Base-by-base conservation (phyloP, 1,139 yeast species). In the Tardiomyces blankii region DNA sequence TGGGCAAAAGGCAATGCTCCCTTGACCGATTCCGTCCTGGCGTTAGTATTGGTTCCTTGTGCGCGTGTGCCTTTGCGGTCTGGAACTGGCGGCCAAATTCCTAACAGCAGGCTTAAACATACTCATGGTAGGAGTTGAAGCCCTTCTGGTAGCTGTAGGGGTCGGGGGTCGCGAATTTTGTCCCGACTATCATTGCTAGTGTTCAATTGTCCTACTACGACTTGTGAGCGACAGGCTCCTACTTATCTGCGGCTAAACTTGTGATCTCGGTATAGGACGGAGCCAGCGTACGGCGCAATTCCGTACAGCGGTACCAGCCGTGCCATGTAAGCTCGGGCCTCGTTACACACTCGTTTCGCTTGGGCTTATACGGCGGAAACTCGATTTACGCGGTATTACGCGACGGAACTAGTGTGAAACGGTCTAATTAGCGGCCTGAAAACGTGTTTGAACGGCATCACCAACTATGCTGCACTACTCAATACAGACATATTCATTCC, bases 1-100 rank as follows among this genome's bases (percentile, higher is more conserved):
- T 54, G 58, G 11, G 56, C 57, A 4, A 45, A 39, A 5, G 63
- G 63, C 9, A 59, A 46, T 5, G 62, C 57, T 8, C 57, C 59
- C 16, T 41, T 38, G 18, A 57, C 40, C 12, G 56, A 56, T 43
- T 55, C 63, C n/a, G 61, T 45, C 39, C 55, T 50, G 35, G 9
- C 9, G 35, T 30, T 30, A 30, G 16, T 30, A 5, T 11, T 7
- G 7, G 25, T 7, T 21, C 7, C 25, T 21, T 21, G n/a, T n/a
- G n/a, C n/a, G n/a, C n/a, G n/a, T n/a, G n/a, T n/a, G n/a, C n/a
- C n/a, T n/a, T n/a, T n/a, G n/a, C n/a, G n/a, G n/a, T n/a, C n/a
- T n/a, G n/a, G n/a, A n/a, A n/a, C n/a, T n/a, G n/a, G n/a, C n/a
- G n/a, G n/a, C n/a, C n/a, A n/a, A n/a, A n/a, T n/a, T n/a, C n/a